These are phyloP conservation scores for Paecilomyces sp. DNA, from an alignment of 2,329 filamentous ascomycete species.

Conservation along the genomic window DNA sequence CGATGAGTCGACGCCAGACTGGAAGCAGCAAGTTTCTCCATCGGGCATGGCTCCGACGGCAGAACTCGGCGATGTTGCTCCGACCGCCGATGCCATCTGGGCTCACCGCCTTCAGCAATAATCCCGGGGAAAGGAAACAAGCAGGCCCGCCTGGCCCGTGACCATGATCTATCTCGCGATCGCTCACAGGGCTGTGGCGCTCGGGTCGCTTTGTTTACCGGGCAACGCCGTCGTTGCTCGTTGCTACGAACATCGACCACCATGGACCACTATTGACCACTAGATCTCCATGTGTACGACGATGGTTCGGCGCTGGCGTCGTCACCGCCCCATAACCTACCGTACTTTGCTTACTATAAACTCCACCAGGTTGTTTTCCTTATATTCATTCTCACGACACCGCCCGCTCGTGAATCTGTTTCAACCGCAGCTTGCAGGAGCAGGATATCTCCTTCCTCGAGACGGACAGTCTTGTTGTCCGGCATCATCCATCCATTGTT, in stretches of 20 bases:
- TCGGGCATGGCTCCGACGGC: slow-evolving; percentile 8
- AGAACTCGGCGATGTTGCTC: slow-evolving; percentile 6
- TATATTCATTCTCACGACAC: slow-evolving; percentile 4
- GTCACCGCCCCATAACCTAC: slow-evolving; percentile 20
- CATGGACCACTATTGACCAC: no score
- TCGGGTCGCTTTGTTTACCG: slow-evolving; percentile 22
- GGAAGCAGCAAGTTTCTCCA: slow-evolving; percentile 21
- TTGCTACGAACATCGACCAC: slow-evolving; percentile 21
- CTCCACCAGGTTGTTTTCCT: slow-evolving; percentile 19
- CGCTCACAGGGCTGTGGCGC: neutral
- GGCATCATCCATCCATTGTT: neutral
- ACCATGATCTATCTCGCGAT: neutral
- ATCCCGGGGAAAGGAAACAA: neutral
- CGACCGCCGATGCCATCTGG: slow-evolving; percentile 12
- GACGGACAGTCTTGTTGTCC: neutral
- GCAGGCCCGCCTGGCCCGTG: slow-evolving; percentile 2
- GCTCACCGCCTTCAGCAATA: slow-evolving; percentile 8
- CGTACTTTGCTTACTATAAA: slow-evolving; percentile 11
- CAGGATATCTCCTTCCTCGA: neutral
- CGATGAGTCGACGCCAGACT: slow-evolving; percentile 21
- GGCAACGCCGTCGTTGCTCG: slow-evolving; percentile 20
- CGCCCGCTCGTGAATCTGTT: slow-evolving; percentile 3
- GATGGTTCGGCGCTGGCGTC: slow-evolving; percentile 3
- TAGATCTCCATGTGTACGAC: slow-evolving; percentile 21
- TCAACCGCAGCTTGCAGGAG: slow-evolving; percentile 8